Base-by-base conservation (phyloP, 148 eudicot genomes). In the Vaccinium myrtillus region DNA sequence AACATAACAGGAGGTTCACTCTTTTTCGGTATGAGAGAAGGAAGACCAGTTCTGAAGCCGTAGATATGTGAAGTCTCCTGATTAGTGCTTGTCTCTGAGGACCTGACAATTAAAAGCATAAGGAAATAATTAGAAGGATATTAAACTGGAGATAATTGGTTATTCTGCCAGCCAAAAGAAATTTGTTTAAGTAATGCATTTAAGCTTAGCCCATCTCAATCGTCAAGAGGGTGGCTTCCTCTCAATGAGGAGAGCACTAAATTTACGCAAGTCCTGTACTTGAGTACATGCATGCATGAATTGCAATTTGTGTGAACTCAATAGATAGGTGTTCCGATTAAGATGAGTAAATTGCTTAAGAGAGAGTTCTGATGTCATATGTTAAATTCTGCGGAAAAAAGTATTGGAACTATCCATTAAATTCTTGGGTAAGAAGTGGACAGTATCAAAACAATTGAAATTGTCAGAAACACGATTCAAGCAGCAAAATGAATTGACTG, bases 1-100 rank as follows among this genome's bases (percentile, higher is more conserved):
- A 88, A 89, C 71, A 91, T 25, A 46, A 86, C 81, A 16, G 91
- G 50, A 74, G 91, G 86, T 77, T 82, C 91, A n/a, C 83, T 91
- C 53, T 56, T 83, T 83, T 63, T 81, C 51, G 91, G 87, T 51
- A 90, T 49, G 27, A 91, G 86, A 84, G 93, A 89, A 59, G 86
- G 84, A 79, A 85, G 59, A 63, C 93, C 89, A 25, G 75, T 39
- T n/a, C 79, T 84, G 85, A 83, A 39, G 81, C 61, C 82, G 43
- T 86, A 76, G 73, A 46, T 83, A 63, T 81, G 86, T 8, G 85
- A 78, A 80, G 87, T 86, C 84, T 88, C 87, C 51, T 83, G 88
- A 86, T 83, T 89, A 56, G 84, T 23, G 78, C 77, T 86, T 77
- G 85, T 73, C 84, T 85, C 89, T 4, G 84, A 71, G 12, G 90